Base-by-base conservation (phyloP, 495 filamentous ascomycete genomes). In the Aspergillus nanangensis region DNA sequence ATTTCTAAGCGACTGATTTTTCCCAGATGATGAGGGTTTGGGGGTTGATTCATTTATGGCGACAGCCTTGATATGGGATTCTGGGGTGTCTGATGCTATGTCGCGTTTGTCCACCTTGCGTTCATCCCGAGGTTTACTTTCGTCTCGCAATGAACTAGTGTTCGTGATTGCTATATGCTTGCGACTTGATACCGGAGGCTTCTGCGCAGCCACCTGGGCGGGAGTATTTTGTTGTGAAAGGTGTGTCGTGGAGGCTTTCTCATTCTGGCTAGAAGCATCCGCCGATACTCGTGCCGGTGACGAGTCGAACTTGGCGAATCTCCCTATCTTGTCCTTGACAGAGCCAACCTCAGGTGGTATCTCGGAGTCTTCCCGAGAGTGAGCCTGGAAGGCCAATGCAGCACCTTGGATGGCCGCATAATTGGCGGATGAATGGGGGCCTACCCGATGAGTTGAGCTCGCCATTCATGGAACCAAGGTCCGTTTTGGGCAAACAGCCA, bases 321-420 rank as follows among this genome's bases (percentile, higher is more conserved):
- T 53, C 32, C 62, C 64, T 25, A 74, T 70, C 46, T 69, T 72
- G 43, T 71, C 69, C 54, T 50, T 69, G 25, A 74, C 67, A 3
- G 69, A 67, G 33, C 67, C 69, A 15, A 58, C 54, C 50, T 67
- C 66, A 5, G 66, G 70, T 8, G 46, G 58, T n/a, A 51, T 35
- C n/a, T 60, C 55, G 10, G 60, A 61, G 35, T 48, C 51, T 29
- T 29, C 25, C 7, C 11, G 25, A 35, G 57, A 44, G 27, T 40
- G 44, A 22, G 51, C 52, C 41, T 53, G 55, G 38, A 71, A 74
- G 35, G 70, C 70, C 14, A 60, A 51, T 23, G 61, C 54, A 42
- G 70, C 70, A 45, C 69, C 70, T 51, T 66, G 63, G 33, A 66
- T 44, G 5, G 69, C 69, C 45, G 49, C 52, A 51, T 56, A 46